Percentiles rank a stretch among this genome's conserved stretches.
These are phyloP conservation scores for Dicorynia guianensis DNA, from an alignment of 306 rosid species.

Conservation along the genomic window DNA sequence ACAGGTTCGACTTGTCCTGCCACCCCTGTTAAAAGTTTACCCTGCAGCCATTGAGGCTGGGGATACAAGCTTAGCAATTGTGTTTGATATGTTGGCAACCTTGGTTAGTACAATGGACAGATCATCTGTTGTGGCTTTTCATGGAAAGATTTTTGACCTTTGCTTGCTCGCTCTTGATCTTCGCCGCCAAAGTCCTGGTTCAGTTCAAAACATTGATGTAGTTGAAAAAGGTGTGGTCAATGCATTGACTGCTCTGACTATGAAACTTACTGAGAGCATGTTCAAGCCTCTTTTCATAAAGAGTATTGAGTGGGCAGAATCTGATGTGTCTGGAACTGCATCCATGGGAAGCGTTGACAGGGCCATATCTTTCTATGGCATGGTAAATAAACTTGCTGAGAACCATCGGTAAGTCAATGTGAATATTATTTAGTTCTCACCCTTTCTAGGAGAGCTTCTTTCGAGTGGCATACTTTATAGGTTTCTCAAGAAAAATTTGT, in stretches of 20 bases:
- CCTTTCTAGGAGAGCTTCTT: constrained; percentile 20
- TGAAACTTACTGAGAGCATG: constrained; percentile 92
- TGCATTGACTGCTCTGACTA: constrained; percentile 67
- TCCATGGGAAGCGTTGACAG: constrained; percentile 59
- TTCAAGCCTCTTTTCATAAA: constrained; percentile 85
- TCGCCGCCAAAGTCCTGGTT: constrained; percentile 67
- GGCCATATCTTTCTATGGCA: constrained; percentile 86
- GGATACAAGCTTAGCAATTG: constrained; percentile 72
- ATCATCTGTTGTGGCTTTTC: constrained; percentile 70
- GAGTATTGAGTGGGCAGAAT: constrained; percentile 94
- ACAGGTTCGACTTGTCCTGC: constrained; percentile 86
- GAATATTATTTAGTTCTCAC: constrained; percentile 6
- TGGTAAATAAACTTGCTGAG: constrained; percentile 82
- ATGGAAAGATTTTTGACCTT: constrained; percentile 73
- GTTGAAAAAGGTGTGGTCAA: constrained; percentile 68
- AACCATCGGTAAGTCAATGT: constrained; percentile 74
- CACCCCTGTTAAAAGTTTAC: constrained; percentile 74
- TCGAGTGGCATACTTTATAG: constrained; percentile 2
- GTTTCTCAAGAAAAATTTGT: constrained; percentile 4
- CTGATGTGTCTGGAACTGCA: constrained; percentile 58
- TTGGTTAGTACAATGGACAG: constrained; percentile 70
- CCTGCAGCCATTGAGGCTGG: constrained; percentile 67
- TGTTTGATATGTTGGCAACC: constrained; percentile 78
- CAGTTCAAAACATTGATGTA: constrained; percentile 64
- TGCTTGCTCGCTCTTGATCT: constrained; percentile 89